Evolutionary conservation across 345 rosid genomes (phyloP).

Genomic region (Barbarea vulgaris): DNA sequence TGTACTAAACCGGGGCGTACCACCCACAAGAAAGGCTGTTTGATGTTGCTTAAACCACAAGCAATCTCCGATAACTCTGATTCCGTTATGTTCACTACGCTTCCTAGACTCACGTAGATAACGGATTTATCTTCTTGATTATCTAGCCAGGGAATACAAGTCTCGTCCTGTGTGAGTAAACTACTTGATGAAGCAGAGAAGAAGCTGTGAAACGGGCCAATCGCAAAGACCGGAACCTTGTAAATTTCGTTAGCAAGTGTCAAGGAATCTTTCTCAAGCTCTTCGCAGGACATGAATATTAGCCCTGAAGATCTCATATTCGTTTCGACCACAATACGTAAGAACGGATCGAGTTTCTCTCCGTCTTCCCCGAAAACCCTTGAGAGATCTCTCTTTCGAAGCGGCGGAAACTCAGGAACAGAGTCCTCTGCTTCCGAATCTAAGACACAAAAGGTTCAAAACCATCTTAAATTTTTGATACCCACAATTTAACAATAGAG

Average conservation of each 20-base stretch:
- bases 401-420: conserved; percentile 32
- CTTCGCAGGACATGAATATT: conserved; percentile 68
- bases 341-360: conserved; percentile 23
- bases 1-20: conserved; percentile 35
- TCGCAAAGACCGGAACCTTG: conserved; percentile 48
- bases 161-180: conserved; percentile 43
- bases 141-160: conserved; percentile 53
- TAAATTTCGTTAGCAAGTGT: conserved; percentile 46
- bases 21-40: conserved; percentile 58
- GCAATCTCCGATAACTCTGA: conserved; percentile 53
- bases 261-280: conserved; percentile 55
- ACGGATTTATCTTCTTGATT: conserved; percentile 49
- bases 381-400: conserved; percentile 36
- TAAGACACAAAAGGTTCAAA: conserved; percentile 5
- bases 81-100: conserved; percentile 38
- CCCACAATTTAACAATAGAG: neutral
- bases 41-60: conserved; percentile 49
- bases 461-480: neutral
- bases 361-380: neutral
- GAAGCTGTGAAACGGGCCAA: conserved; percentile 53
- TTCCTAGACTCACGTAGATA: conserved; percentile 59
- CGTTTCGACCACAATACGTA: neutral
- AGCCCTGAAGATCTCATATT: conserved; percentile 45
- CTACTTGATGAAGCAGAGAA: conserved; percentile 41
- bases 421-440: conserved; percentile 39